These are phyloP conservation scores for Jasminum sambac DNA, from an alignment of 257 asterid genomes.

Conservation along the genomic window DNA sequence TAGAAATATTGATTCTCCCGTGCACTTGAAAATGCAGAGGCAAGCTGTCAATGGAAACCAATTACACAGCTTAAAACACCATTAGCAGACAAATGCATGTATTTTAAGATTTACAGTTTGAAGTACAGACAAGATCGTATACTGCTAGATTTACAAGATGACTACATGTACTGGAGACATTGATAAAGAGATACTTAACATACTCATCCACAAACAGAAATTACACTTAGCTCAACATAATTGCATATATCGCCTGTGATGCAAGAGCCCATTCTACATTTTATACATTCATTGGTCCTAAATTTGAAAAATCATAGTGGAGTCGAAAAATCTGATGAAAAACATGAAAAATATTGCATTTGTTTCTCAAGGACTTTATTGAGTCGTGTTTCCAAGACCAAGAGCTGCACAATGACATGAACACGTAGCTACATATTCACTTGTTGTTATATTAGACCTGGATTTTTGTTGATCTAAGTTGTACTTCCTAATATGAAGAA, in stretches of 20 bases:
- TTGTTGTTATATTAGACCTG: too few species aligned
- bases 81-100: not conserved
- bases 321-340: not conserved
- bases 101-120: not conserved
- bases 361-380: not conserved
- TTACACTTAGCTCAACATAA: not conserved
- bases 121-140: not conserved
- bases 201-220: not conserved
- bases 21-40: conserved; percentile 59
- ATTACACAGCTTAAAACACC: not conserved
- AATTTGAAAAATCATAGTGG: not conserved
- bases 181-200: not conserved
- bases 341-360: not conserved
- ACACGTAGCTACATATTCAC: not conserved
- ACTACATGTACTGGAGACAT: not conserved
- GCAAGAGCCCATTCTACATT: not conserved
- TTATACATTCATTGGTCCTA: not conserved
- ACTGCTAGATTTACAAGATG: not conserved
- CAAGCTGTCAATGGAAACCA: conserved; percentile 51
- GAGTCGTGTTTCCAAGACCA: not conserved
- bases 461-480: too few species aligned
- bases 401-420: not conserved
- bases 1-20: conserved; percentile 68
- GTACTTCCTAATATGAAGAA: too few species aligned
- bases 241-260: not conserved